Conservation (phyloP, 768 basidiomycete species). For the Amanita pseudoporphyria region DNA sequence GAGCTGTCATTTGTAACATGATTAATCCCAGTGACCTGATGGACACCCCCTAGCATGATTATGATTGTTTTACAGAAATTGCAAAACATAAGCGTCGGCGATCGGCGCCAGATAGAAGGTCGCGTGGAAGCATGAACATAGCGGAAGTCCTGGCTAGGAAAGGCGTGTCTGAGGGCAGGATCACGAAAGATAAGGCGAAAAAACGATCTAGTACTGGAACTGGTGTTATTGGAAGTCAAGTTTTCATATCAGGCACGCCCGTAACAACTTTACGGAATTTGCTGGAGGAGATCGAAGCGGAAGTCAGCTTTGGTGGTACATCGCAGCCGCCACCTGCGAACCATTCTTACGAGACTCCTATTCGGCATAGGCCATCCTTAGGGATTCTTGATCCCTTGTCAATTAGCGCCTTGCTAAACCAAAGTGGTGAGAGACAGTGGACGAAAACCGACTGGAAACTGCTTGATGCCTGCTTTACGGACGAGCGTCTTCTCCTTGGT, state of each 20-base stretch:
- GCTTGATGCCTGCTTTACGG: constrained; percentile 71
- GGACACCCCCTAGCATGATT: constrained; percentile 58
- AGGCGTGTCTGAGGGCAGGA: not conserved
- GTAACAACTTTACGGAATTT: constrained; percentile 45
- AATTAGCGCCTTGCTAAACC: constrained; percentile 5
- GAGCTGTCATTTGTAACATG: constrained; percentile 13
- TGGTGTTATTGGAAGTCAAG: constrained; percentile 39
- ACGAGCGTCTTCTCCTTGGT: constrained; percentile 48
- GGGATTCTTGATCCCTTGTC: not conserved
- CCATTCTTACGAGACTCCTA: constrained; percentile 21
- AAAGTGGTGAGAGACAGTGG: constrained; percentile 35
- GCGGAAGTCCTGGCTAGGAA: constrained; percentile 1
- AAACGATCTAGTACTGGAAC: constrained; percentile 25
- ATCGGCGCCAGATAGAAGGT: constrained; percentile 7
- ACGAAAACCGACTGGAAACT: constrained; percentile 71
- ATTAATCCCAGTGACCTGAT: constrained; percentile 6
- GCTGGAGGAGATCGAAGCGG: constrained; percentile 47
- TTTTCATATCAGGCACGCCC: constrained; percentile 47
- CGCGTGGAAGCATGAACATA: not conserved
- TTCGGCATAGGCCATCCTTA: constrained; percentile 1
- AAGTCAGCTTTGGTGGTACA: constrained; percentile 14
- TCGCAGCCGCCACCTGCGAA: constrained; percentile 12
- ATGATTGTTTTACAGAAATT: constrained; percentile 66
- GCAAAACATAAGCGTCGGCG: constrained; percentile 20
- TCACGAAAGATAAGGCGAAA: constrained; percentile 12